phyloP scores from a whole-genome alignment of 2,329 filamentous ascomycete genomes.

The Neurospora sp. region DNA sequence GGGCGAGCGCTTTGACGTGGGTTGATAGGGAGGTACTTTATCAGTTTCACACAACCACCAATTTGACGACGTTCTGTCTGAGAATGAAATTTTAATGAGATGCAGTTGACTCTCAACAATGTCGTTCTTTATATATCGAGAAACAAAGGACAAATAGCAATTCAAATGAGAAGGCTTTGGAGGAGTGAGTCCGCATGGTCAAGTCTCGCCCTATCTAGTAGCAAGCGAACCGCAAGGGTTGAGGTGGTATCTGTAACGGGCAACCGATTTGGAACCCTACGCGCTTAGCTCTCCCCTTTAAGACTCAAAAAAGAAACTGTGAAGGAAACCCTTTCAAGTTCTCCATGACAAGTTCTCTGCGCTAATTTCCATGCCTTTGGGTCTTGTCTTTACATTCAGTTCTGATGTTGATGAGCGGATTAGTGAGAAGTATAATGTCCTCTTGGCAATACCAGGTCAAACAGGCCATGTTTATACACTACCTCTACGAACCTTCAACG shows the following conservation, averaged over 20 bases:
- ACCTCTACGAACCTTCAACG: not conserved
- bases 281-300: not conserved
- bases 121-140: not conserved
- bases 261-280: not conserved
- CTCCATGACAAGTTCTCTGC: not conserved
- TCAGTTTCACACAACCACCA: not conserved
- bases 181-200: not conserved
- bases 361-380: not conserved
- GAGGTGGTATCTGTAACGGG: not conserved
- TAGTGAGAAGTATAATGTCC: no score
- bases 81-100: not conserved
- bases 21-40: not conserved
- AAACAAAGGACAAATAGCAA: not conserved
- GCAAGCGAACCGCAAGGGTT: not conserved
- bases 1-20: constrained; percentile 1
- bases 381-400: not conserved
- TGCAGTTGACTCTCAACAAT: not conserved
- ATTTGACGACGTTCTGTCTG: not conserved
- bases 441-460: not conserved
- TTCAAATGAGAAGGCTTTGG: not conserved
- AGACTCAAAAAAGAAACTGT: not conserved
- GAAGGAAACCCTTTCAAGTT: not conserved
- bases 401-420: no score
- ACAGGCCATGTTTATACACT: not conserved
- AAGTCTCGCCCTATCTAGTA: not conserved